These are phyloP conservation scores for Aquilaria sinensis DNA, from an alignment of 345 rosid species.

Conservation along the genomic window DNA sequence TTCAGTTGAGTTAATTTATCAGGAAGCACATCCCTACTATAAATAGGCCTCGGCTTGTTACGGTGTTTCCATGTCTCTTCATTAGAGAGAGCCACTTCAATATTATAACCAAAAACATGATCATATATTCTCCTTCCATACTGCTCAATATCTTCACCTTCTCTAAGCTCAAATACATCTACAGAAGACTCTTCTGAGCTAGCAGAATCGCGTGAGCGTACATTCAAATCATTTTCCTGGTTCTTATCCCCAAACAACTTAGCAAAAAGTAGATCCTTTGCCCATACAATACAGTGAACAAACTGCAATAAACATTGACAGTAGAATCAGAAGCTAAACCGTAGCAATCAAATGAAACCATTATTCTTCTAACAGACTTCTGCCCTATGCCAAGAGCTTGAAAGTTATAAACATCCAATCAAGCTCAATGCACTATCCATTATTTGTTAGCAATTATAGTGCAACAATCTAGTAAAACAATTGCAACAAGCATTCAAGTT, in stretches of 20 bases:
- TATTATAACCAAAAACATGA: conserved; percentile 96
- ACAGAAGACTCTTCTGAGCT: conserved; percentile 57
- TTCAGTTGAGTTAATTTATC: conserved; percentile 46
- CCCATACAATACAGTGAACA: conserved; percentile 99
- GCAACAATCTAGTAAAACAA: too few species aligned
- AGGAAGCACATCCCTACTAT: conserved; percentile 56
- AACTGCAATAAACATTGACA: conserved; percentile 48
- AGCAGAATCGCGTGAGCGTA: conserved; percentile 62
- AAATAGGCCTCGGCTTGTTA: conserved; percentile 71
- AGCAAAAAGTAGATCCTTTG: conserved; percentile 93
- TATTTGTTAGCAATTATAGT: too few species aligned
- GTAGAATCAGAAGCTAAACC: background rate
- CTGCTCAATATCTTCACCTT: conserved; percentile 69
- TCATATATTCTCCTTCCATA: conserved; percentile 94
- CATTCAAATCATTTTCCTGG: conserved; percentile 93
- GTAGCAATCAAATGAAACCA: conserved; percentile 2
- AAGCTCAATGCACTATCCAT: too few species aligned
- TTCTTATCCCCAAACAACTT: conserved; percentile 96
- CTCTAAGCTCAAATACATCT: conserved; percentile 65
- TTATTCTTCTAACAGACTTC: background rate
- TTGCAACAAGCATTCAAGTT: too few species aligned
- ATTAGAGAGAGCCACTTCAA: conserved; percentile 84
- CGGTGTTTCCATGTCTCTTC: conserved; percentile 97
- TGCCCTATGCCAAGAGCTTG: conserved; percentile 3
- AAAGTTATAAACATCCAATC: too few species aligned